Conservation (phyloP, 768 basidiomycete species). For the Phylloporus arenicola region DNA sequence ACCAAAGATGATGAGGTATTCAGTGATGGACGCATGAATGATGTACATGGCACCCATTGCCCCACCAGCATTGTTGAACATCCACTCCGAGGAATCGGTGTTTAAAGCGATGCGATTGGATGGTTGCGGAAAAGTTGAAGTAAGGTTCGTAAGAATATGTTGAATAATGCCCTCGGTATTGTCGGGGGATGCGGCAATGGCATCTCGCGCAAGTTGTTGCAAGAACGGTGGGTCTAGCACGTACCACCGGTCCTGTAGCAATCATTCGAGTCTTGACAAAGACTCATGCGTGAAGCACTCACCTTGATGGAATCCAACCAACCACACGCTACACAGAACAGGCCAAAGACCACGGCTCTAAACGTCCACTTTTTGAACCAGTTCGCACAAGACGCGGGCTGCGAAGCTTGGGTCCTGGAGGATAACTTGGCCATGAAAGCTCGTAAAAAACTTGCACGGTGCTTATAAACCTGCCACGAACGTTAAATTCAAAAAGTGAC, state of each 20-base stretch:
- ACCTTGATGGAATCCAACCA: conserved; percentile 67
- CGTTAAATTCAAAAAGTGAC: not conserved
- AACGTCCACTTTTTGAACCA: conserved; percentile 31
- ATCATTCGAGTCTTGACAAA: not conserved
- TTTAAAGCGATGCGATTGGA: conserved; percentile 49
- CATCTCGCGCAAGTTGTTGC: conserved; percentile 68
- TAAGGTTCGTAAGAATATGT: conserved; percentile 80
- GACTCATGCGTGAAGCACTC: conserved; percentile 3
- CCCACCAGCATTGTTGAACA: conserved; percentile 95
- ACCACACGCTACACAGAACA: conserved; percentile 35
- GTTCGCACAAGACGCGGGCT: not conserved
- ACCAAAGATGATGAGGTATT: conserved; percentile 95
- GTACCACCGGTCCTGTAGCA: conserved; percentile 73
- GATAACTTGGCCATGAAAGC: conserved; percentile 16
- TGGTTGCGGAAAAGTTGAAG: conserved; percentile 58
- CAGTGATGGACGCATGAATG: conserved; percentile 94
- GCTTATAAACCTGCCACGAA: too few species aligned
- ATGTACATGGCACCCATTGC: conserved; percentile 99
- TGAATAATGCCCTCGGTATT: conserved; percentile 70
- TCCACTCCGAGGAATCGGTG: conserved; percentile 72
- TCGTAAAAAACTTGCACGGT: not conserved
- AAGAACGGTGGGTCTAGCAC: conserved; percentile 70
- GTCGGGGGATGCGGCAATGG: conserved; percentile 60
- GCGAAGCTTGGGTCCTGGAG: not conserved
- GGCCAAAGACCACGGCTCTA: conserved; percentile 22